phyloP scores from a whole-genome alignment of 306 rosid species.

The Crotalaria pallida region DNA sequence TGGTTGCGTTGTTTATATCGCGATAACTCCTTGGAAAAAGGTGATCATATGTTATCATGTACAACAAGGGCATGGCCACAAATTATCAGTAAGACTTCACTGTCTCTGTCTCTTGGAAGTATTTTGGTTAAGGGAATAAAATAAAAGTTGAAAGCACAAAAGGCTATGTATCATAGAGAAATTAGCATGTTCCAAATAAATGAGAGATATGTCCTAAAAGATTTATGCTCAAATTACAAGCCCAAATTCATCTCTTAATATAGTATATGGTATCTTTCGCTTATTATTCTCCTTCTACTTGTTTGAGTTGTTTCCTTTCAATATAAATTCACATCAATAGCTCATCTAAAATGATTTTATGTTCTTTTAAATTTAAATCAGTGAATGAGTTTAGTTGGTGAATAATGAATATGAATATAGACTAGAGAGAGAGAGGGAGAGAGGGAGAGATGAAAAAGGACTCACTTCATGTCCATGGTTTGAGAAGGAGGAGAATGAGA shows the following conservation, averaged over 20 bases:
- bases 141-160: too few species aligned
- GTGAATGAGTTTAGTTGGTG: neutral
- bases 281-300: neutral
- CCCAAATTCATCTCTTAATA: neutral
- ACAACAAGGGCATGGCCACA: too few species aligned
- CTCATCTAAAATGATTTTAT: neutral
- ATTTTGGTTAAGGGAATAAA: too few species aligned
- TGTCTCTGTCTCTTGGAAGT: too few species aligned
- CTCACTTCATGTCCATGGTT: conserved; percentile 74
- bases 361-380: neutral
- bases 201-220: neutral
- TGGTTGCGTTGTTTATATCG: neutral
- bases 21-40: too few species aligned
- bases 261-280: neutral
- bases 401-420: too few species aligned
- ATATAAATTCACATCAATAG: neutral
- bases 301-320: neutral
- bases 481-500: conserved; percentile 28
- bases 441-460: neutral
- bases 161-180: neutral
- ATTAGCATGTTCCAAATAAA: neutral
- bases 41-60: too few species aligned
- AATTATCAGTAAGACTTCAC: too few species aligned
- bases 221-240: neutral
- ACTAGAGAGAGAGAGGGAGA: neutral